phyloP scores from a whole-genome alignment of 257 asterid genomes.

The Przewalskia tangutica region DNA sequence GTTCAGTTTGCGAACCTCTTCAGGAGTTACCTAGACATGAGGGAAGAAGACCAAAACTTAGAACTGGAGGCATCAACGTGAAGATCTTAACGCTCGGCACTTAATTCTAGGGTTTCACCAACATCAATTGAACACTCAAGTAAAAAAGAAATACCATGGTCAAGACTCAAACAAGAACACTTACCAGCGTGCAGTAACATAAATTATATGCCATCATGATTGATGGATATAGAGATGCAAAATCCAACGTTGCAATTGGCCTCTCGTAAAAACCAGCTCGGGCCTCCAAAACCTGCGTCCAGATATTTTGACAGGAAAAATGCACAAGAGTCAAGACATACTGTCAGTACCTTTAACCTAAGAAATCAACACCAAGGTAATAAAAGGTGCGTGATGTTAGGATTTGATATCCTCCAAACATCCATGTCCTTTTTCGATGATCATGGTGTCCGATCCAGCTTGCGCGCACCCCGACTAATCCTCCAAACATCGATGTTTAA shows the following conservation, averaged over 20 bases:
- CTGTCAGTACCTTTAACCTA: neutral
- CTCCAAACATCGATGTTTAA: conserved; percentile 12
- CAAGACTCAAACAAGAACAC: conserved; percentile 1
- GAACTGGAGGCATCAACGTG: neutral
- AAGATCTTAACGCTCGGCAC: conserved; percentile 1
- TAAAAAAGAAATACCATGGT: neutral
- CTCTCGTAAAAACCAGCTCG: conserved; percentile 89
- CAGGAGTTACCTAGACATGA: conserved; percentile 65
- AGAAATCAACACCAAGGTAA: neutral
- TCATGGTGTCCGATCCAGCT: neutral
- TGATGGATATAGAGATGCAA: conserved; percentile 97
- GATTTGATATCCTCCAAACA: neutral
- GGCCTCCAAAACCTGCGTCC: conserved; percentile 82
- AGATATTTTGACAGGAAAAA: neutral
- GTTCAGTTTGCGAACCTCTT: conserved; percentile 73
- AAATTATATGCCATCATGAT: conserved; percentile 99
- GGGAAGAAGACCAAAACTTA: neutral
- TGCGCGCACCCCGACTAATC: neutral
- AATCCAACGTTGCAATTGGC: conserved; percentile 97
- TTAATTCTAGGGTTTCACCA: conserved; percentile 10
- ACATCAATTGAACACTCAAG: conserved; percentile 4
- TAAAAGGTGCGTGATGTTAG: neutral
- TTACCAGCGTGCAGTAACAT: conserved; percentile 94
- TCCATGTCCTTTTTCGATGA: neutral
- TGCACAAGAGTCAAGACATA: neutral